These are phyloP conservation scores for Zymoseptoria ardabiliae DNA, from an alignment of 2,329 filamentous ascomycete species.

Conservation along the genomic window DNA sequence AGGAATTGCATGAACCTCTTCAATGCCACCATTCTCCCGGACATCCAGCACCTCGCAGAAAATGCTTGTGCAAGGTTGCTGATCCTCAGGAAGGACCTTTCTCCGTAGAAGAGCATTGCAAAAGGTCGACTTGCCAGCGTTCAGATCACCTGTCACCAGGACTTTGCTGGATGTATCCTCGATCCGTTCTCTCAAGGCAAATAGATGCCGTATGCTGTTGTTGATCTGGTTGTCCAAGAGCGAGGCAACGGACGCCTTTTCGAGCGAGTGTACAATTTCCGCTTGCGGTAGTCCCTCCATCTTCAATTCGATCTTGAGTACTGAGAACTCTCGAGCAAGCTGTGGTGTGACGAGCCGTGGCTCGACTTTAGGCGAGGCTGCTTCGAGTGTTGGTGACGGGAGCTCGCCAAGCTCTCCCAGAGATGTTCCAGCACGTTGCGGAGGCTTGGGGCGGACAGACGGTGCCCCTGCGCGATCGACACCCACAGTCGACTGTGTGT, in stretches of 20 bases:
- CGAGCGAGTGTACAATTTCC: constrained; percentile 87
- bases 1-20: constrained; percentile 94
- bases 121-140: constrained; percentile 97
- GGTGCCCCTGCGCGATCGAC: constrained; percentile 37
- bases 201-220: constrained; percentile 84
- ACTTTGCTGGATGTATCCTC: constrained; percentile 98
- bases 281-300: constrained; percentile 78
- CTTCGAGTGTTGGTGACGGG: constrained; percentile 60
- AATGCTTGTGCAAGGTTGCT: constrained; percentile 95
- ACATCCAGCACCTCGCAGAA: constrained; percentile 96
- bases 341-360: constrained; percentile 84
- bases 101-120: constrained; percentile 92
- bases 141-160: constrained; percentile 87
- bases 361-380: constrained; percentile 58
- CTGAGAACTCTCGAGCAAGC: constrained; percentile 90
- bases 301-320: constrained; percentile 90
- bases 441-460: constrained; percentile 41
- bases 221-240: constrained; percentile 89
- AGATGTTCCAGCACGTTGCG: constrained; percentile 67
- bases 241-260: constrained; percentile 84
- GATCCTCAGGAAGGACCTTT: constrained; percentile 90
- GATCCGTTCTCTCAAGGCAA: constrained; percentile 81
- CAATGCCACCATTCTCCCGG: constrained; percentile 79
- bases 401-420: constrained; percentile 51
- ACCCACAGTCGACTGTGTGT: constrained; percentile 54